These are phyloP conservation scores for Hanseniaspora taiwanica DNA, from an alignment of 805 yeast genomes.

Conservation along the genomic window DNA sequence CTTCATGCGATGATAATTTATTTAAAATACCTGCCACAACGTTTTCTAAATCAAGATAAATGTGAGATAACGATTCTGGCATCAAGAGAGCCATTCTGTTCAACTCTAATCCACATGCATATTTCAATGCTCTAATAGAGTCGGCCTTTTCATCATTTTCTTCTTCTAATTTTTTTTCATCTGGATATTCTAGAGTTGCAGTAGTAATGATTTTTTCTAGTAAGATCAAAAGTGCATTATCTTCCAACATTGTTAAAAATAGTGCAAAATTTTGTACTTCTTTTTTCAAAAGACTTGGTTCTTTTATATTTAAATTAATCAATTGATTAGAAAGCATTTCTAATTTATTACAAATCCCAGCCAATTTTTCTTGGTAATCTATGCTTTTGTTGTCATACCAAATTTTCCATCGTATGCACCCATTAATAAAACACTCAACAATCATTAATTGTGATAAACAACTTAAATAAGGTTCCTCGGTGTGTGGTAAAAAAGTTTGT, in stretches of 20 bases:
- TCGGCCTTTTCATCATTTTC: constrained; percentile 66
- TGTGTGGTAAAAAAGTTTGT: constrained; percentile 38
- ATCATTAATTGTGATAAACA: constrained; percentile 76
- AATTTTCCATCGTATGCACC: constrained; percentile 88
- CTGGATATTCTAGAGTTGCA: constrained; percentile 69
- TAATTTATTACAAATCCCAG: constrained; percentile 38
- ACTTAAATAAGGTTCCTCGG: constrained; percentile 54
- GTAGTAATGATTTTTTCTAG: constrained; percentile 76
- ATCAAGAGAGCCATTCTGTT: constrained; percentile 88
- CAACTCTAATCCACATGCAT: constrained; percentile 88
- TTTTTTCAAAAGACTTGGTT: constrained; percentile 71
- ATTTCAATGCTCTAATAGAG: constrained; percentile 71
- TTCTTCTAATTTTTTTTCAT: constrained; percentile 28
- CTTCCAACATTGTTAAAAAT: constrained; percentile 81
- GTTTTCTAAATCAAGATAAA: constrained; percentile 67
- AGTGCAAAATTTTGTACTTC: constrained; percentile 88
- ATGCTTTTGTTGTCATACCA: constrained; percentile 54
- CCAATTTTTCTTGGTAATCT: constrained; percentile 37
- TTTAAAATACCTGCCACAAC: constrained; percentile 63
- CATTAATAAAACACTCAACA: constrained; percentile 82
- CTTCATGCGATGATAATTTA: constrained; percentile 78
- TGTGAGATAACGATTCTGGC: constrained; percentile 79
- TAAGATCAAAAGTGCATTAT: constrained; percentile 68
- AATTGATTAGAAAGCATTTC: constrained; percentile 64
- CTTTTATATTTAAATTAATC: constrained; percentile 59